A percentile compares a stretch with the other conserved stretches of the same genome.
phyloP scores from a whole-genome alignment of 306 rosid genomes.

The Quercus aquifolioides region DNA sequence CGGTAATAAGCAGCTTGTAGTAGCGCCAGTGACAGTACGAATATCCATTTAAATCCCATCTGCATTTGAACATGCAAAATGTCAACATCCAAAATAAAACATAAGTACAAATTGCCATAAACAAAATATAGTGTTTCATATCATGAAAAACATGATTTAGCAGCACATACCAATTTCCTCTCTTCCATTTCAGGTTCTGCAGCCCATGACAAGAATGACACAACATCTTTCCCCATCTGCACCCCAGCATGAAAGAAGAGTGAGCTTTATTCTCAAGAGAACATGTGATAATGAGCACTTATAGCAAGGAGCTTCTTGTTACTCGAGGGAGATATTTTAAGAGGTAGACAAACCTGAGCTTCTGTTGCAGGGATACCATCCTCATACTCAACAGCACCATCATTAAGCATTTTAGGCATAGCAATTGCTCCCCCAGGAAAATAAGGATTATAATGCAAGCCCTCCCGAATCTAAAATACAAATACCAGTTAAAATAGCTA shows the following conservation, averaged over 20 bases:
- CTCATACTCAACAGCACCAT: slow-evolving; percentile 95
- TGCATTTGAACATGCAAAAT: slow-evolving; percentile 26
- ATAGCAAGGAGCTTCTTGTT: neutral
- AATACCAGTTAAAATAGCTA: slow-evolving; percentile 3
- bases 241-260: slow-evolving; percentile 6
- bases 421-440: slow-evolving; percentile 99
- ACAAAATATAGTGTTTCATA: neutral
- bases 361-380: slow-evolving; percentile 93
- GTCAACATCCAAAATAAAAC: neutral
- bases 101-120: neutral
- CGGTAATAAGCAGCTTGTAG: slow-evolving; percentile 95
- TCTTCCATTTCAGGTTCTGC: slow-evolving; percentile 99
- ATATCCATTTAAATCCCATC: slow-evolving; percentile 99
- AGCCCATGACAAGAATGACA: slow-evolving; percentile 85
- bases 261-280: neutral
- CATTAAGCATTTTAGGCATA: slow-evolving; percentile 99
- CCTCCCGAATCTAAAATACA: slow-evolving; percentile 82
- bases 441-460: slow-evolving; percentile 92
- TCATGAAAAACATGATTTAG: neutral
- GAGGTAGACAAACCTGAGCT: slow-evolving; percentile 63
- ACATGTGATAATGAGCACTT: neutral
- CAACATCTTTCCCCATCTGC: slow-evolving; percentile 98
- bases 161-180: slow-evolving; percentile 76
- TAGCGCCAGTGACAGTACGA: slow-evolving; percentile 83
- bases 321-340: neutral